Evolutionary conservation across 1,284 basidiomycete species (phyloP).

Genomic region (Rhodotorula sp.): DNA sequence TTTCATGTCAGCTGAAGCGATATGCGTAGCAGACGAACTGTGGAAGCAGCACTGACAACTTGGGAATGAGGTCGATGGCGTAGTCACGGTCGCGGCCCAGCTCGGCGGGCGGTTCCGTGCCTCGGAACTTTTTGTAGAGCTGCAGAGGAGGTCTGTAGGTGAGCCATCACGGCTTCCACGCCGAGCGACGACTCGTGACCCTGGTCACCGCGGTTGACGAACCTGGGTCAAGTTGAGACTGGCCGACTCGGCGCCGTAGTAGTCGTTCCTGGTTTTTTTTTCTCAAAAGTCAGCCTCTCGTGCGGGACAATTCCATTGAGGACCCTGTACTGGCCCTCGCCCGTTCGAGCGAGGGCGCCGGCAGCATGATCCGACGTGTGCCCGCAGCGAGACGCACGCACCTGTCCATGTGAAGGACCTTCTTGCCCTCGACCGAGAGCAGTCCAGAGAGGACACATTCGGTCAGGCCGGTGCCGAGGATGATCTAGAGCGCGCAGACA

Average conservation of each 20-base stretch:
- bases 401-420: constrained; percentile 97
- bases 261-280: constrained; percentile 92
- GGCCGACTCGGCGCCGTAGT: constrained; percentile 97
- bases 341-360: background rate
- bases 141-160: constrained; percentile 47
- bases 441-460: constrained; percentile 97
- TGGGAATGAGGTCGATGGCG: constrained; percentile 80
- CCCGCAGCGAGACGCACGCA: constrained; percentile 17
- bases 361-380: background rate
- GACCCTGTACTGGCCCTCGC: background rate
- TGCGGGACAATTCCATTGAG: too few relatives aligned
- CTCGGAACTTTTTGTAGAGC: constrained; percentile 95
- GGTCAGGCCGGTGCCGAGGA: constrained; percentile 83
- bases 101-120: constrained; percentile 56
- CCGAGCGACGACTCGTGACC: background rate
- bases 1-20: constrained; percentile 59
- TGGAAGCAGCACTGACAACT: constrained; percentile 36
- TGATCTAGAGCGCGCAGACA: constrained; percentile 34
- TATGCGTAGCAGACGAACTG: constrained; percentile 49
- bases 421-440: constrained; percentile 98
- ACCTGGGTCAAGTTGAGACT: constrained; percentile 97
- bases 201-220: constrained; percentile 41
- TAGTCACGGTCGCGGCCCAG: constrained; percentile 94
- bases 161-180: too few relatives aligned
- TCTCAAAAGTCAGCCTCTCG: too few relatives aligned